A percentile compares a stretch with the other conserved stretches of the same genome.
Conservation (phyloP, 1,139 yeast genomes). For the Martiniozyma asiatica region DNA sequence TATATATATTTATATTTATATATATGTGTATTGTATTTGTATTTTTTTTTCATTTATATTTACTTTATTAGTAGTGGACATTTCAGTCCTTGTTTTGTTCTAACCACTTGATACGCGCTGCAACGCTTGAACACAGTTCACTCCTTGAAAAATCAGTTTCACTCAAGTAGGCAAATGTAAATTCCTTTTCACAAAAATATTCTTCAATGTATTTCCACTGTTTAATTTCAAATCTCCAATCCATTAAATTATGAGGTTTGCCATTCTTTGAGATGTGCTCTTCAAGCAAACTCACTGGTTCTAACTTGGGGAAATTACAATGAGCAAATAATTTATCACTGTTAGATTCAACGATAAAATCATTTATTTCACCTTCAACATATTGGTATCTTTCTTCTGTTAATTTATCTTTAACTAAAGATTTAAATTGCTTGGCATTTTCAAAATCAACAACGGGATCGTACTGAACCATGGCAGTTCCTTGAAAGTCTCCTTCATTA, state of each 20-base stretch:
- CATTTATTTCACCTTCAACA: constrained; percentile 10
- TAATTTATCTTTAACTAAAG: constrained; percentile 5
- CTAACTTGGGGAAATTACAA: constrained; percentile 30
- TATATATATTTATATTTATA: too few species aligned
- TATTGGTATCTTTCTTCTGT: constrained; percentile 8
- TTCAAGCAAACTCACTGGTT: constrained; percentile 25
- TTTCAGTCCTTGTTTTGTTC: too few species aligned
- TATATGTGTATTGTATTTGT: too few species aligned
- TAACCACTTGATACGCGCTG: too few species aligned
- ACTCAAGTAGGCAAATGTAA: constrained; percentile 19
- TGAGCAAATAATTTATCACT: constrained; percentile 29
- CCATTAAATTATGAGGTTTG: constrained; percentile 36
- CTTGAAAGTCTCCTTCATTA: constrained; percentile 24
- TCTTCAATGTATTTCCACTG: constrained; percentile 24
- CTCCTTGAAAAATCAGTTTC: constrained; percentile 11
- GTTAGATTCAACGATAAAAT: constrained; percentile 20
- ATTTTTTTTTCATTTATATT: too few species aligned
- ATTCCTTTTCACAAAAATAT: constrained; percentile 21
- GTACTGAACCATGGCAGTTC: constrained; percentile 43
- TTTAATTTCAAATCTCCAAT: constrained; percentile 36
- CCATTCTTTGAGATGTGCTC: constrained; percentile 37
- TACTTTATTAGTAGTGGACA: too few species aligned
- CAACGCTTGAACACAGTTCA: constrained; percentile 19
- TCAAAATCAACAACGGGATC: constrained; percentile 36
- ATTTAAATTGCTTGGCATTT: constrained; percentile 24